Conservation (phyloP, 805 yeast genomes). For the Danielozyma ontarioensis region DNA sequence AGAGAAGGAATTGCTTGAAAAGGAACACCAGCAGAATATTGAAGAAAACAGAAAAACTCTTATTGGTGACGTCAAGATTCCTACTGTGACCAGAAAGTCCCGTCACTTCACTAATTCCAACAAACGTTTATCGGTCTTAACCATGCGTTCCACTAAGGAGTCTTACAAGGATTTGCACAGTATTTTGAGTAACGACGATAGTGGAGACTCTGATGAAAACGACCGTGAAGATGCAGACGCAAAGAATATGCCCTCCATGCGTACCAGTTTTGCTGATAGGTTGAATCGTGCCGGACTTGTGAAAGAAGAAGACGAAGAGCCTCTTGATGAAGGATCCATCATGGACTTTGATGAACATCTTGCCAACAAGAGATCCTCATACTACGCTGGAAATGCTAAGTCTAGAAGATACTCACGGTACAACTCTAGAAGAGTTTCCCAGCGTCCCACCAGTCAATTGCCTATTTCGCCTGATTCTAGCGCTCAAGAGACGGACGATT, state of each 20-base stretch:
- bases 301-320: constrained; percentile 20
- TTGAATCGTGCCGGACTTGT: constrained; percentile 31
- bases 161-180: constrained; percentile 57
- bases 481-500: constrained; percentile 24
- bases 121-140: constrained; percentile 67
- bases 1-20: not conserved
- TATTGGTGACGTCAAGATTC: constrained; percentile 61
- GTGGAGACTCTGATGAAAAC: constrained; percentile 15
- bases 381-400: constrained; percentile 21
- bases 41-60: constrained; percentile 40
- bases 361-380: constrained; percentile 35
- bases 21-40: constrained; percentile 2
- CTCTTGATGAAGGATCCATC: constrained; percentile 30
- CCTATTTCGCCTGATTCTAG: constrained; percentile 23
- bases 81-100: constrained; percentile 67
- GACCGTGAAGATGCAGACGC: constrained; percentile 12
- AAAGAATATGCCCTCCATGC: constrained; percentile 17
- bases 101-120: constrained; percentile 55
- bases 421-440: constrained; percentile 9
- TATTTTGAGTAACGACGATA: constrained; percentile 22
- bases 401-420: constrained; percentile 24
- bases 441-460: constrained; percentile 22
- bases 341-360: constrained; percentile 36
- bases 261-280: constrained; percentile 41
- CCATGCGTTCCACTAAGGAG: constrained; percentile 63